Evolutionary conservation across 2,329 filamentous ascomycete species (phyloP), one percentile per base, ranked within the genome.

Genomic region (Colletotrichum orchidophilum): DNA sequence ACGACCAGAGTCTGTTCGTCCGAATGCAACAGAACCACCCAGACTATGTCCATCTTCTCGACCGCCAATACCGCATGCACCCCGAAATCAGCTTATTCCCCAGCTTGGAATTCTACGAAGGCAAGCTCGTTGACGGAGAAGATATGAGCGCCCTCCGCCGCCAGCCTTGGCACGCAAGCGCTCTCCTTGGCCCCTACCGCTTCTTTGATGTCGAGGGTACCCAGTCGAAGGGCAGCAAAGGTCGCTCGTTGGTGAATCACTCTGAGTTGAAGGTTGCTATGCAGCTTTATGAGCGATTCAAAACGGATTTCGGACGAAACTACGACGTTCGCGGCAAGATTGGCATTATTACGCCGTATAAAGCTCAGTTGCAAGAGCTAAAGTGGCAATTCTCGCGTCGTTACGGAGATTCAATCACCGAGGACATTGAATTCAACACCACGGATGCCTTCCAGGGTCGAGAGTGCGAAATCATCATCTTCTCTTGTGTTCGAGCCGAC

Each of bases 51-150:
- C 96, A 99, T 83, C 87, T 99, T 29, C 90, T 99, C n/a, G 96
- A 98, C 78, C 96, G 93, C 66, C 96, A 99, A 79, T 99, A 99
- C 80, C 96, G 96, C 82, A 99, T 99, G 97, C 96, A 99, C 83
- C 96, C 97, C 0, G 94, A 96, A 75, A 99, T 99, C 79, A 97
- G 95, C 81, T 81, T 86, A 63, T 99, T 98, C 80, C 96, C 97
- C 1, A 97, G 95, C 80, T 85, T 88, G 75, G 92, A 95, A 62
- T 99, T 99, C 83, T 99, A 99, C 83, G 94, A 98, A 78, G 91
- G 94, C 31, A 90, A 91, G 73, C 89, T 99, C 12, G 86, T 95
- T 74, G 95, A 99, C 80, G 96, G 97, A 27, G 88, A 88, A 71
- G 89, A 93, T 74, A 98, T 98, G 95, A 90, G 88, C 3, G 85